phyloP scores from a whole-genome alignment of 345 rosid species.

The Eucalyptus guilfoylei region DNA sequence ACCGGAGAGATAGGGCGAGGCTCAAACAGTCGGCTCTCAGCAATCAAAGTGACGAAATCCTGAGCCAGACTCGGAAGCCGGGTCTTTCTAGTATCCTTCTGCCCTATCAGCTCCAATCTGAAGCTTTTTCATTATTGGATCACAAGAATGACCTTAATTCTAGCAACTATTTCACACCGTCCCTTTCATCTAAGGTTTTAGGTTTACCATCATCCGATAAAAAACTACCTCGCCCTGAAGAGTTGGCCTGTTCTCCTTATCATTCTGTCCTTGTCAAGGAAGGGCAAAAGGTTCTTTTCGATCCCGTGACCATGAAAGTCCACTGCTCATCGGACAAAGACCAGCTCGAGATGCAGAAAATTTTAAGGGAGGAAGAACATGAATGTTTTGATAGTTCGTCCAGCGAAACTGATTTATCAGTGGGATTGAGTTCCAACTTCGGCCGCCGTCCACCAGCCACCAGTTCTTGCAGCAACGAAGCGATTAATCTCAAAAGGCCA shows the following conservation, averaged over 20 bases:
- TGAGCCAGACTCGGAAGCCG: background rate
- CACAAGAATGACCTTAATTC: background rate
- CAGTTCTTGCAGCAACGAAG: background rate
- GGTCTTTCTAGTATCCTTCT: background rate
- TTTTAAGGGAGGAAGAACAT: background rate
- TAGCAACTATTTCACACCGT: background rate
- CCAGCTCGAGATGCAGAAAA: background rate
- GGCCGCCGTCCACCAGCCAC: background rate
- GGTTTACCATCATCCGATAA: background rate
- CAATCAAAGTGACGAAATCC: background rate
- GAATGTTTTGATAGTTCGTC: background rate
- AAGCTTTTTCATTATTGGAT: background rate
- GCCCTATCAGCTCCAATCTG: background rate
- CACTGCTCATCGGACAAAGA: background rate
- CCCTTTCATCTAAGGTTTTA: conserved; percentile 19
- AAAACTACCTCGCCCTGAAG: background rate
- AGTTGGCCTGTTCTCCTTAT: background rate
- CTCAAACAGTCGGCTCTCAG: conserved; percentile 28
- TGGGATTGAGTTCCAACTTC: conserved; percentile 12
- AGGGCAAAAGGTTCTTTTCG: background rate
- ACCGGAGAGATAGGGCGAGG: conserved; percentile 58
- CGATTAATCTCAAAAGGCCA: conserved; percentile 11
- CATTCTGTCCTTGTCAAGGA: background rate
- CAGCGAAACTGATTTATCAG: conserved; percentile 13
- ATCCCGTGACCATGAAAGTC: background rate